These are phyloP conservation scores for Zelopaecilomyces penicillatus DNA, from an alignment of 2,329 filamentous ascomycete genomes.

Conservation along the genomic window DNA sequence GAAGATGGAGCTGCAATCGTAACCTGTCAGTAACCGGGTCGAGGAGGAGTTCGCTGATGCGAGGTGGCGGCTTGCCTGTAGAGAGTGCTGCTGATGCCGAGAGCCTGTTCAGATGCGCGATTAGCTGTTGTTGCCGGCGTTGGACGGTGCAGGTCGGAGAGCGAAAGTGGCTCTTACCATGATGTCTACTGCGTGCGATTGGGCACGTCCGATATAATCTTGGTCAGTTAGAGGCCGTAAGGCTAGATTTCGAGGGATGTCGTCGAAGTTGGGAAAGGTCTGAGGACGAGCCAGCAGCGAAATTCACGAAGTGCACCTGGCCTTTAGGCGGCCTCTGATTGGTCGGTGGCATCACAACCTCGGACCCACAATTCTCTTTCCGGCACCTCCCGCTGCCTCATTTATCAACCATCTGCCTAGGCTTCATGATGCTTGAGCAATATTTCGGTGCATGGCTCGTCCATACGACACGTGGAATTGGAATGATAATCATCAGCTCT, in stretches of 20 bases:
- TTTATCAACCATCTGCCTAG: not conserved
- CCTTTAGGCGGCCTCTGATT: conserved; percentile 25
- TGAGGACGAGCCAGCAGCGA: conserved; percentile 24
- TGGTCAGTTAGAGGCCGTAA: conserved; percentile 17
- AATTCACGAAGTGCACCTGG: conserved; percentile 26
- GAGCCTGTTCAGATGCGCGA: conserved; percentile 27
- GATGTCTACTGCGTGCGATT: conserved; percentile 24
- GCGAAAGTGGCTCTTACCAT: conserved; percentile 25
- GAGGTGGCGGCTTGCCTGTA: conserved; percentile 30
- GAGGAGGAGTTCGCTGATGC: conserved; percentile 10
- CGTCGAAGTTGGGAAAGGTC: conserved; percentile 17
- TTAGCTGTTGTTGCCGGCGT: conserved; percentile 21
- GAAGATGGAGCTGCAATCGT: conserved; percentile 61
- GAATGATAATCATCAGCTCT: too few species aligned
- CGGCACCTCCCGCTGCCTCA: conserved; percentile 2
- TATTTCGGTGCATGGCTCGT: not conserved
- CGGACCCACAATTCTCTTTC: conserved; percentile 15
- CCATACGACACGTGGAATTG: not conserved
- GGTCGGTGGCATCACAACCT: conserved; percentile 11
- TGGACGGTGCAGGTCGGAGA: not conserved
- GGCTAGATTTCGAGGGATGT: conserved; percentile 18
- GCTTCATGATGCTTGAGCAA: not conserved
- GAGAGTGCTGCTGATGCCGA: conserved; percentile 27
- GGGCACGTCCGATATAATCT: conserved; percentile 18
- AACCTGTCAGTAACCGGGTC: conserved; percentile 17